Evolutionary conservation across 164 flowering plant species (phyloP), one percentile per base, ranked within the genome.

Genomic region (Protea cynaroides): DNA sequence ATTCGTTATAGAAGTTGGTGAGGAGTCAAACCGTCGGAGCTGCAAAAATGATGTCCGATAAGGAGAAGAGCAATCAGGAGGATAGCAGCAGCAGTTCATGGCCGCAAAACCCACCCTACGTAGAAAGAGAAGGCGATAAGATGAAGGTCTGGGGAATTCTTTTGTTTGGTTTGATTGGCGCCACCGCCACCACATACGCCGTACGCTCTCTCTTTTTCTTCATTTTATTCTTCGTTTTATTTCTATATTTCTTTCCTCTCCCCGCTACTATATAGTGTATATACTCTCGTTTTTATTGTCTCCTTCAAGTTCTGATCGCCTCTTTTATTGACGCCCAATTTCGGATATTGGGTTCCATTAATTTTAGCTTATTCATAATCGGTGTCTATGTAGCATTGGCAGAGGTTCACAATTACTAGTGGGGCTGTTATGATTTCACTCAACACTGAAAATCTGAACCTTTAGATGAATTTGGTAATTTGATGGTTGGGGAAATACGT

Each of bases 131-230:
- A 15, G 76, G 64, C 43, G 77, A 72, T 0, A 80, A 75, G 25
- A 67, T 71, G 78, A 81, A 70, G 71, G 67, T 83, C 46, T 86
- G 88, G 89, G 85, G 91, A n/a, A 66, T 86, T 63, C 66, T 84
- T 34, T 17, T 84, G 53, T 83, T 90, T 71, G 83, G 89, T 46
- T 58, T 90, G 11, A 81, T 86, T 43, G 90, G 92, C 59, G 97
- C 94, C 72, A 78, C 90, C 7, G 89, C 78, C 60, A 88, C 90
- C 53, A 88, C 95, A 56, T 64, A 71, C 25, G 91, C 88, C 8
- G 91, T 87, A 59, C 64, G 78, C 68, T 8, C 4, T 6, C 21
- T 61, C 18, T 60, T 21, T 25, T 21, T 59, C 38, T 46, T 40
- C 59, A 60, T 19, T 34, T 44, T 10, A 23, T 51, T 13, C 15